Evolutionary conservation across 2,329 filamentous ascomycete genomes (phyloP), one percentile per base, ranked within the genome.

Genomic region (Colletotrichum sp.): DNA sequence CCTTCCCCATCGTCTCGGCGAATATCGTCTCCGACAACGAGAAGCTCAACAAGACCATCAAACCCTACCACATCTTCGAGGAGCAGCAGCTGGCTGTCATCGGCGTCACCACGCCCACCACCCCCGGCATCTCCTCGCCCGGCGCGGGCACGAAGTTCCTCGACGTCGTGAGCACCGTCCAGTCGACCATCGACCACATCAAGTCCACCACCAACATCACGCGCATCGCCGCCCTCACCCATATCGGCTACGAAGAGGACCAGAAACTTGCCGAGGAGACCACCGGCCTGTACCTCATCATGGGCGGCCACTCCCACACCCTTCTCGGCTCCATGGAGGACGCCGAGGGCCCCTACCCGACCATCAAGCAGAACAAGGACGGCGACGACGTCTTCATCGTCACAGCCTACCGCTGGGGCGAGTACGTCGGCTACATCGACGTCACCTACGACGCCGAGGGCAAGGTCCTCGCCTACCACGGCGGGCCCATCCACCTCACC

Each of bases 361-460:
- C 92, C 16, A 91, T 94, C 67, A 88, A 88, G 68, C 83, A 89
- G 32, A 93, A 94, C 81, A 82, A 87, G 77, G 89, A 91, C 66
- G 92, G 91, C 60, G 90, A 93, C 39, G 92, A 94, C 79, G 92
- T 94, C 66, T 94, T 93, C 80, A 88, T 93, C 79, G 92, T 94
- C 21, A 93, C 92, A 9, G 90, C 92, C 4, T 94, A 92, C 80
- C 89, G 92, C 77, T 94, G 92, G 92, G 92, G 92, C 67, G 91
- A 93, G 83, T 93, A 93, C 72, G 83, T 94, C 4, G 92, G 92
- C 73, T 92, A 92, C 81, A 94, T 94, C 78, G 92, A 93, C 77
- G 88, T 94, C 9, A 91, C 90, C 1, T 94, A 92, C 79, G 91
- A 93, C 78, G 78, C 85, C 6, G 84, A 90, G 3, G 92, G 92